Base-by-base conservation (phyloP, 345 rosid genomes). In the Turnera subulata region DNA sequence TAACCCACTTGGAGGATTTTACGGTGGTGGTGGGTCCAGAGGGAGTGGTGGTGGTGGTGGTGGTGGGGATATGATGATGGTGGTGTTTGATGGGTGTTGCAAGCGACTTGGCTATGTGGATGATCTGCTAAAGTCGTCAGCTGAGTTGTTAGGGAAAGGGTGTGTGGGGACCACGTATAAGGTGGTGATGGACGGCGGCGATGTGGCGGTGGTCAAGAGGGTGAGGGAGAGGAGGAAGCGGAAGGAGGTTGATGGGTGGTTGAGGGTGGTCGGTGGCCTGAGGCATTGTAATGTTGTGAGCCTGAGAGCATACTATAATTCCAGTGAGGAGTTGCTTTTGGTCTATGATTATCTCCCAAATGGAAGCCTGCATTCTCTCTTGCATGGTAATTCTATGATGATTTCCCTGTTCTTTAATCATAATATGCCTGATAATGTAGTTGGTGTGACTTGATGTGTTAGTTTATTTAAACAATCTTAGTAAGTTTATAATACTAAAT, bases 131-230 rank as follows among this genome's bases (percentile, higher is more conserved):
- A 70, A 64, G 37, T 67, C 80, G 2, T 78, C 83, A 4, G 80
- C 83, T 15, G 83, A 78, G 40, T 49, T 78, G 71, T 59, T 78
- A 49, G 83, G 83, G 46, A 78, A 70, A 55, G 83, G 83, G 12
- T 16, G 56, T 5, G 61, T 52, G 49, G 83, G 83, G 45, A 48
- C 76, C 53, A 75, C 78, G 12, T 78, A 78, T 38, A 75, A 72
- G 57, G 80, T 75, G 63, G 69, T 15, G 61, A 22, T 72, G 71
- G 72, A 70, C 33, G 65, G 75, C 11, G 71, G 73, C 0, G 61
- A 54, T 32, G 63, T 32, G 55, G 66, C 63, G 60, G 80, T 40
- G 57, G 83, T 78, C 53, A 78, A 78, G 73, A 75, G 83, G 62
- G 67, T 78, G 20, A 63, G 58, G 33, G 68, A 60, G 38, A 64